These are phyloP conservation scores for Tulasnella sp. DNA, from an alignment of 768 basidiomycete genomes.

Conservation along the genomic window DNA sequence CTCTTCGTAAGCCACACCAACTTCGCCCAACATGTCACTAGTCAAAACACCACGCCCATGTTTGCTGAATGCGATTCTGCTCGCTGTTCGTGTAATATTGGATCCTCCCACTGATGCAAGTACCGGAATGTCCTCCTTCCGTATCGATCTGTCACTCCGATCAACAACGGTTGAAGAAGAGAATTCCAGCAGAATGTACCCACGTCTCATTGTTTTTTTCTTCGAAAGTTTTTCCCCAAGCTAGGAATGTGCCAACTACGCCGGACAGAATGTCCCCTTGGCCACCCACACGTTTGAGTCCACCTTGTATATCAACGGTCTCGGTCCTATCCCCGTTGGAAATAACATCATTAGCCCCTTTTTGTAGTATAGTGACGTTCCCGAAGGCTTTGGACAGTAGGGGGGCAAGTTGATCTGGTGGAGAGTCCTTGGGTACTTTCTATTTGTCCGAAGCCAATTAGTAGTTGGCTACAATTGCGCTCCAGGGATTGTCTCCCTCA, in stretches of 20 bases:
- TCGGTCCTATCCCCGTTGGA: conserved; percentile 54
- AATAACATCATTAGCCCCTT: conserved; percentile 72
- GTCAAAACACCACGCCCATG: conserved; percentile 74
- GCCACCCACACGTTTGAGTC: conserved; percentile 85
- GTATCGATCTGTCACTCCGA: conserved; percentile 20
- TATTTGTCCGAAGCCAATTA: conserved; percentile 15
- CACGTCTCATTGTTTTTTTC: conserved; percentile 42
- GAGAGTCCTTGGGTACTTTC: conserved; percentile 40
- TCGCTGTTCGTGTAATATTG: conserved; percentile 76
- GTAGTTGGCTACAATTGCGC: neutral
- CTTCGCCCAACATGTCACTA: conserved; percentile 48
- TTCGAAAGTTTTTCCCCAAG: conserved; percentile 93
- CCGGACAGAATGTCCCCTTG: conserved; percentile 93
- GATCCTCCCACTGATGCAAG: conserved; percentile 78
- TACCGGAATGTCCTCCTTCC: conserved; percentile 45
- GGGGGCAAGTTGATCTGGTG: conserved; percentile 45
- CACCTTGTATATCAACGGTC: conserved; percentile 57
- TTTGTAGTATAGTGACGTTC: conserved; percentile 82
- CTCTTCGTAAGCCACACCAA: conserved; percentile 57
- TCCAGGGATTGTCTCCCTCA: conserved; percentile 17
- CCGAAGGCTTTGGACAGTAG: conserved; percentile 62
- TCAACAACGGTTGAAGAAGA: neutral
- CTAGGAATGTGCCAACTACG: conserved; percentile 73
- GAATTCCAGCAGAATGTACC: neutral
- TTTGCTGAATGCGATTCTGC: conserved; percentile 58